Conservation (phyloP, 2,329 filamentous ascomycete species). For the Neonectria punicea region DNA sequence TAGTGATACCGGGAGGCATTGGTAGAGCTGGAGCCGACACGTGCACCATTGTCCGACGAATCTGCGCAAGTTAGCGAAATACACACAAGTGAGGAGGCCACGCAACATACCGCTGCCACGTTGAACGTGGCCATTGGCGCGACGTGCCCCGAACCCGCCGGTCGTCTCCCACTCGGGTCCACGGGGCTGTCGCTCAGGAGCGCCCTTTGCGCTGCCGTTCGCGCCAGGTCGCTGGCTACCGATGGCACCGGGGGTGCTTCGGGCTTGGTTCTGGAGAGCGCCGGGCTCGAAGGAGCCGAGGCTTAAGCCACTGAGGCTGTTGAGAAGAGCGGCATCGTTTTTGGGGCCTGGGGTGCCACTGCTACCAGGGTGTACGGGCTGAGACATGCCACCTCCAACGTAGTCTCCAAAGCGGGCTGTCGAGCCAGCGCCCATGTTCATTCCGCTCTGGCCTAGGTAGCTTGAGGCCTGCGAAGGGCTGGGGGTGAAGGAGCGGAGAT, state of each 20-base stretch:
- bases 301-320: constrained; percentile 61
- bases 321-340: constrained; percentile 55
- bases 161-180: constrained; percentile 70
- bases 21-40: constrained; percentile 49
- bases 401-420: constrained; percentile 60
- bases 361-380: constrained; percentile 49
- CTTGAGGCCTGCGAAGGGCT: constrained; percentile 89
- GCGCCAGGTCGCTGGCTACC: constrained; percentile 71
- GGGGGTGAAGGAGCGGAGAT: constrained; percentile 92
- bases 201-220: constrained; percentile 55
- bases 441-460: constrained; percentile 64
- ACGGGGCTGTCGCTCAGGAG: constrained; percentile 71
- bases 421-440: constrained; percentile 61
- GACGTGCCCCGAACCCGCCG: constrained; percentile 64
- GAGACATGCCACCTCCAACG: constrained; percentile 49
- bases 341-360: constrained; percentile 53
- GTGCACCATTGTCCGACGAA: constrained; percentile 56
- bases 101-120: constrained; percentile 67
- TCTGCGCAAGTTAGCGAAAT: constrained; percentile 45
- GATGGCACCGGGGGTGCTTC: constrained; percentile 69
- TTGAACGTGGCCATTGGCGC: constrained; percentile 69
- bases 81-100: not conserved
- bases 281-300: constrained; percentile 62
- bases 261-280: constrained; percentile 48
- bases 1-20: constrained; percentile 52